These are phyloP conservation scores for Phoma sp. DNA, from an alignment of 2,329 filamentous ascomycete genomes.

Conservation along the genomic window DNA sequence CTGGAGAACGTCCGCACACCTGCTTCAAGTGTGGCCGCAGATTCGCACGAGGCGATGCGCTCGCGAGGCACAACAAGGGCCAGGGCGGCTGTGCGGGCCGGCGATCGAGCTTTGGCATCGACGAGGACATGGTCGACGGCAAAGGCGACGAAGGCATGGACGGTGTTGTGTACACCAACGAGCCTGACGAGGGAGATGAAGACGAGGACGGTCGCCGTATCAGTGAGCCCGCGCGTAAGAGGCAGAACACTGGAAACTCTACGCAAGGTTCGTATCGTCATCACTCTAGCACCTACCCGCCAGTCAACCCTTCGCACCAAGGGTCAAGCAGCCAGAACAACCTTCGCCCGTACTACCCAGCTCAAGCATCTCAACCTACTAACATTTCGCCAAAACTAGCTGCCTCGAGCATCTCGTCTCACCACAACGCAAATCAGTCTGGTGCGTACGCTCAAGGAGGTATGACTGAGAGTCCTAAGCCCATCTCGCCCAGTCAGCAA, in stretches of 20 bases:
- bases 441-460: constrained; percentile 72
- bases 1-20: constrained; percentile 91
- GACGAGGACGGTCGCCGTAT: constrained; percentile 58
- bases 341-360: constrained; percentile 44
- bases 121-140: constrained; percentile 67
- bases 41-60: constrained; percentile 92
- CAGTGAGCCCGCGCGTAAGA: constrained; percentile 76
- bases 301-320: constrained; percentile 57
- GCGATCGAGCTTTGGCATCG: constrained; percentile 81
- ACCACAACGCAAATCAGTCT: constrained; percentile 48
- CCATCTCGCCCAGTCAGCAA: constrained; percentile 71
- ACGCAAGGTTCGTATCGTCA: constrained; percentile 67
- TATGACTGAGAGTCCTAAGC: constrained; percentile 88
- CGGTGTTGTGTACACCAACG: constrained; percentile 62
- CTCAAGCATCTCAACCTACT: constrained; percentile 46
- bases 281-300: constrained; percentile 77
- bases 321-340: constrained; percentile 36
- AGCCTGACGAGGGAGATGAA: constrained; percentile 67
- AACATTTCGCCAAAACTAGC: constrained; percentile 48
- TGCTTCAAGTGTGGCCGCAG: constrained; percentile 94
- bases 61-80: constrained; percentile 94
- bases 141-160: constrained; percentile 66
- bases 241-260: constrained; percentile 65
- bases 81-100: constrained; percentile 93
- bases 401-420: constrained; percentile 44